Conservation (phyloP, 345 rosid species). For the Gossypium raimondii region DNA sequence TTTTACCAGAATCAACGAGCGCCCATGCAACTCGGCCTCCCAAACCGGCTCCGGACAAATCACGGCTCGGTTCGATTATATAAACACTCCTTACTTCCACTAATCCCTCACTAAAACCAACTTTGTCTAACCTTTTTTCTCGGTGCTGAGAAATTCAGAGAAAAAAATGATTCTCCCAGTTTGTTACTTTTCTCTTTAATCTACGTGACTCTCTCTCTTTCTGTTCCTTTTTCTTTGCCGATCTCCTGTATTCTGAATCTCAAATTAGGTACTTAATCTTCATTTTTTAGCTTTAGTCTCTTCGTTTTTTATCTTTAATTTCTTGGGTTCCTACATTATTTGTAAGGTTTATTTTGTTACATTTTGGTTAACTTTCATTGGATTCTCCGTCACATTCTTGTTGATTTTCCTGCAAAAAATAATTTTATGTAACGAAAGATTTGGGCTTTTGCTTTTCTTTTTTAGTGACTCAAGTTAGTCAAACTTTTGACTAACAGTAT, state of each 20-base stretch:
- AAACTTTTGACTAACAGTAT: not conserved
- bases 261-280: slow-evolving; percentile 6
- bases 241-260: slow-evolving; percentile 18
- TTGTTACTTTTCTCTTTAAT: not conserved
- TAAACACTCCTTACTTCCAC: not conserved
- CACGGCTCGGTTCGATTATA: slow-evolving; percentile 1
- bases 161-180: not conserved
- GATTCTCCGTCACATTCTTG: not conserved
- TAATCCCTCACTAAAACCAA: not conserved
- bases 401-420: not conserved
- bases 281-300: not conserved
- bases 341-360: not conserved
- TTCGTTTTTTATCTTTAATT: not conserved
- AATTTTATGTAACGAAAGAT: not conserved
- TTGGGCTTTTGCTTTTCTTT: not conserved
- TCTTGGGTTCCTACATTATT: not conserved
- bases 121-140: not conserved
- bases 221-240: not conserved
- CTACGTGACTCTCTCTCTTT: not conserved
- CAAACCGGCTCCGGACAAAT: not conserved
- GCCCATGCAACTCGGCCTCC: not conserved
- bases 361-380: not conserved
- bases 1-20: slow-evolving; percentile 1
- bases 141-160: not conserved
- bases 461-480: not conserved